These are phyloP conservation scores for Diplocarpon rosae DNA, from an alignment of 2,329 filamentous ascomycete species.

Conservation along the genomic window DNA sequence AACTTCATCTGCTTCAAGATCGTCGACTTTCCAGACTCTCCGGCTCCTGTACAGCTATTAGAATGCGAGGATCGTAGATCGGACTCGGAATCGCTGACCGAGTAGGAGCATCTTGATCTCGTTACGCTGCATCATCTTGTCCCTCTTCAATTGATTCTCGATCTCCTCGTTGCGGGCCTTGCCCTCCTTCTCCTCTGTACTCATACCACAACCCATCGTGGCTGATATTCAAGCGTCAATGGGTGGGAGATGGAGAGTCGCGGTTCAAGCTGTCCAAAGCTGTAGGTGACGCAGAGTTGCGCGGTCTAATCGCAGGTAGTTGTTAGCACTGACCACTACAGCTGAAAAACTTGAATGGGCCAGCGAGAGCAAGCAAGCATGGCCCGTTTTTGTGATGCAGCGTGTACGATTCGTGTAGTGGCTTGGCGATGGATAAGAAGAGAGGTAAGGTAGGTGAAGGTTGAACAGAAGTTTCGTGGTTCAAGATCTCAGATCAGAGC, in stretches of 20 bases:
- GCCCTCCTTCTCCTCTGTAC: conserved; percentile 99
- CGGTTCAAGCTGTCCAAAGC: background rate
- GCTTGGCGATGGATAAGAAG: background rate
- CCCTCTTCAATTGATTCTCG: conserved; percentile 96
- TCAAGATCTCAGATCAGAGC: background rate
- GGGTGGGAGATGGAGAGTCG: background rate
- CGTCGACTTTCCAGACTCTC: conserved; percentile 94
- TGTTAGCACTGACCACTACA: conserved; percentile 5
- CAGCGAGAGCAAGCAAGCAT: background rate
- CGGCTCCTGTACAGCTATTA: conserved; percentile 40
- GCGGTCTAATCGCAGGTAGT: background rate
- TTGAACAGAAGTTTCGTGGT: background rate
- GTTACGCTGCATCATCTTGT: conserved; percentile 97
- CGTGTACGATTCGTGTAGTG: too few species aligned
- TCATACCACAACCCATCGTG: conserved; percentile 99
- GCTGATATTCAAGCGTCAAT: conserved; percentile 27
- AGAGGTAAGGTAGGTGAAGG: background rate
- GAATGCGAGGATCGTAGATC: background rate
- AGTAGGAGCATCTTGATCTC: conserved; percentile 99
- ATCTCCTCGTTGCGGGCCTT: conserved; percentile 99
- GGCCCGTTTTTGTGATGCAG: too few species aligned
- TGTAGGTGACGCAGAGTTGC: background rate
- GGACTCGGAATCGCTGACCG: conserved; percentile 50
- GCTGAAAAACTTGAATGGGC: background rate
- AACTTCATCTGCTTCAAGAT: conserved; percentile 98